Evolutionary conservation across 2,329 filamentous ascomycete genomes (phyloP).

Genomic region (Talaromyces verruculosus): DNA sequence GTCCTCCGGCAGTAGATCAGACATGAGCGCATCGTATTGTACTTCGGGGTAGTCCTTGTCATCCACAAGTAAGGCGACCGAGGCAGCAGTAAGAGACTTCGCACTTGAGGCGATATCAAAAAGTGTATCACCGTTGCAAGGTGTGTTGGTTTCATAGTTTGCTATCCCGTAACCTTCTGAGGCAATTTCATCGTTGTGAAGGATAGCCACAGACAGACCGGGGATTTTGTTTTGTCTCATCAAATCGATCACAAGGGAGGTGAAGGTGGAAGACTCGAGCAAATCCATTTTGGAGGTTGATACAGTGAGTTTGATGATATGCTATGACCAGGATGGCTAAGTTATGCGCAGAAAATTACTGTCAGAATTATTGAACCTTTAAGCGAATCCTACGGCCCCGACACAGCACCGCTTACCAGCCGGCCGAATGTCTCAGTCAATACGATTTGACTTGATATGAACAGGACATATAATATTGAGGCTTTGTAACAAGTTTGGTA

Average conservation of each 20-base stretch:
- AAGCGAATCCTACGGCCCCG: neutral
- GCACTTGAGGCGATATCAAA: constrained; percentile 29
- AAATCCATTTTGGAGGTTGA: constrained; percentile 17
- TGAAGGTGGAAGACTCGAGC: constrained; percentile 20
- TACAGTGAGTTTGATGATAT: neutral
- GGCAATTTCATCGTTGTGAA: constrained; percentile 16
- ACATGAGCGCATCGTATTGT: constrained; percentile 52
- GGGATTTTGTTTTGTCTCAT: constrained; percentile 26
- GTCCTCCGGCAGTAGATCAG: constrained; percentile 51
- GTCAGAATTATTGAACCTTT: neutral
- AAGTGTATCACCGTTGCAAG: constrained; percentile 28
- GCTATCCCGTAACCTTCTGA: constrained; percentile 26
- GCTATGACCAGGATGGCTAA: neutral
- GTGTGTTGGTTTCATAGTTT: constrained; percentile 18
- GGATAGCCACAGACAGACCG: constrained; percentile 26
- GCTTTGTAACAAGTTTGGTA: neutral
- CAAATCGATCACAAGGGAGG: constrained; percentile 18
- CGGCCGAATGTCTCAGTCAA: neutral
- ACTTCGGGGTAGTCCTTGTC: constrained; percentile 38
- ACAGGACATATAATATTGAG: neutral
- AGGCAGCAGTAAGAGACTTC: constrained; percentile 32
- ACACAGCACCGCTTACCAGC: neutral
- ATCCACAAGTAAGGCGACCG: constrained; percentile 46
- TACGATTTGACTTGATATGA: neutral
- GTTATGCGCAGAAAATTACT: neutral